A percentile compares a stretch with the other conserved stretches of the same genome.
phyloP scores from a whole-genome alignment of 1,284 basidiomycete genomes.

The Psilocybe mexicana region DNA sequence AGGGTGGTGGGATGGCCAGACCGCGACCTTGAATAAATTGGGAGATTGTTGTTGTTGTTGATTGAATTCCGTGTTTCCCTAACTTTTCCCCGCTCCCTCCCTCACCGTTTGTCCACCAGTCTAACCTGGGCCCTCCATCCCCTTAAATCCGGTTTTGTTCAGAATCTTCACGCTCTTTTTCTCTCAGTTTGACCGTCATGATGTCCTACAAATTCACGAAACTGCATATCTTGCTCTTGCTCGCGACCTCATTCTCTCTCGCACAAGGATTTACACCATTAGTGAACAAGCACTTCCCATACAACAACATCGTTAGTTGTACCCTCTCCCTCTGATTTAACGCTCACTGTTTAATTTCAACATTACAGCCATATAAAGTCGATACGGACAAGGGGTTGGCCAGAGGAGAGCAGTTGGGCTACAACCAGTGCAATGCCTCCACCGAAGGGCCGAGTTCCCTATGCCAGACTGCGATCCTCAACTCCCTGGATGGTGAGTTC shows the following conservation, averaged over 20 bases:
- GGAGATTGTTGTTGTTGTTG: neutral
- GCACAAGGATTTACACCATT: neutral
- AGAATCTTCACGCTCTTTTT: neutral
- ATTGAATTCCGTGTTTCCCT: neutral
- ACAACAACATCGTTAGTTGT: neutral
- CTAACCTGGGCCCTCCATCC: neutral
- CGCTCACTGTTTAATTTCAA: neutral
- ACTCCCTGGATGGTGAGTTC: slow-evolving; percentile 20
- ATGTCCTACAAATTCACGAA: neutral
- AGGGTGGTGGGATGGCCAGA: too few relatives aligned
- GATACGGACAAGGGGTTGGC: slow-evolving; percentile 1
- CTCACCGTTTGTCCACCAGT: neutral
- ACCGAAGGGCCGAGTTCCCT: slow-evolving; percentile 30
- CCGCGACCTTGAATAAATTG: neutral
- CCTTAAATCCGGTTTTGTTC: neutral
- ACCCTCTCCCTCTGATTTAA: too few relatives aligned
- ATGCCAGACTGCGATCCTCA: slow-evolving; percentile 35
- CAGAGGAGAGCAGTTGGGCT: slow-evolving; percentile 31
- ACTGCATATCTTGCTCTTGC: neutral
- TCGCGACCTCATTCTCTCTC: neutral
- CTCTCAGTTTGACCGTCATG: neutral
- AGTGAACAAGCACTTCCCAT: neutral
- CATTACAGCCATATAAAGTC: slow-evolving; percentile 1
- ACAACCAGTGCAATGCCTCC: slow-evolving; percentile 33
- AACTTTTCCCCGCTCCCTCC: neutral